phyloP scores from a whole-genome alignment of 148 eudicot species.

The Amaranthus cruentus region DNA sequence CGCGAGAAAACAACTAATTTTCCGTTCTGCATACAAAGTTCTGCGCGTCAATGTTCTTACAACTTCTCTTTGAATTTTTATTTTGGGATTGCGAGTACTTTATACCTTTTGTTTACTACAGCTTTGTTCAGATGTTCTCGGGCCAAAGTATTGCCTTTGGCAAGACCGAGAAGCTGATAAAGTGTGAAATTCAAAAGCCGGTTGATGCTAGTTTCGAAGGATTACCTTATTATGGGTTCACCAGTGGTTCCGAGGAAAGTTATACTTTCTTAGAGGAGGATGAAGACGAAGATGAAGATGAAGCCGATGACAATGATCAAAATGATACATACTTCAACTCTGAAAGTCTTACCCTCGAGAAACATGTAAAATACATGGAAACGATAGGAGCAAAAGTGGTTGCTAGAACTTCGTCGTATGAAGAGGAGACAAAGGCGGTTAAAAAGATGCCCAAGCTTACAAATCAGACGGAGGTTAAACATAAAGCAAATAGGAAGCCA shows the following conservation, averaged over 20 bases:
- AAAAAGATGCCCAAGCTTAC: slow-evolving; percentile 18
- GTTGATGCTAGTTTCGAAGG: slow-evolving; percentile 19
- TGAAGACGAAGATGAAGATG: slow-evolving; percentile 23
- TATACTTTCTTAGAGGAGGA: slow-evolving; percentile 14
- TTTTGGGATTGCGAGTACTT: background rate
- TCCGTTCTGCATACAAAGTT: background rate
- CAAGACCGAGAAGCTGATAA: slow-evolving; percentile 69
- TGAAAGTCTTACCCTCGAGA: slow-evolving; percentile 12
- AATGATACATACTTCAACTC: slow-evolving; percentile 10
- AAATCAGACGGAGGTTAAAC: slow-evolving; percentile 25
- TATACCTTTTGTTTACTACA: slow-evolving; percentile 29
- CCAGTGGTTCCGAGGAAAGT: slow-evolving; percentile 20
- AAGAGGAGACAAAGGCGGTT: slow-evolving; percentile 28
- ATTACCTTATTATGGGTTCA: slow-evolving; percentile 2
- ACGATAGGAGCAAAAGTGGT: slow-evolving; percentile 17
- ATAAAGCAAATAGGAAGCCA: slow-evolving; percentile 31
- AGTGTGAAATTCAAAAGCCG: slow-evolving; percentile 56
- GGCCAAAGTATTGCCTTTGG: slow-evolving; percentile 64
- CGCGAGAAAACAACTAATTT: no score
- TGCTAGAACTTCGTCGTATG: slow-evolving; percentile 14
- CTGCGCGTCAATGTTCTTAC: background rate
- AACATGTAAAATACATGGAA: background rate
- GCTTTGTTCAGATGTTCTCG: slow-evolving; percentile 65
- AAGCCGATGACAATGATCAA: slow-evolving; percentile 3
- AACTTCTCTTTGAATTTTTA: no score